Base-by-base conservation (phyloP, 495 filamentous ascomycete species). In the Neurospora tetraspora region DNA sequence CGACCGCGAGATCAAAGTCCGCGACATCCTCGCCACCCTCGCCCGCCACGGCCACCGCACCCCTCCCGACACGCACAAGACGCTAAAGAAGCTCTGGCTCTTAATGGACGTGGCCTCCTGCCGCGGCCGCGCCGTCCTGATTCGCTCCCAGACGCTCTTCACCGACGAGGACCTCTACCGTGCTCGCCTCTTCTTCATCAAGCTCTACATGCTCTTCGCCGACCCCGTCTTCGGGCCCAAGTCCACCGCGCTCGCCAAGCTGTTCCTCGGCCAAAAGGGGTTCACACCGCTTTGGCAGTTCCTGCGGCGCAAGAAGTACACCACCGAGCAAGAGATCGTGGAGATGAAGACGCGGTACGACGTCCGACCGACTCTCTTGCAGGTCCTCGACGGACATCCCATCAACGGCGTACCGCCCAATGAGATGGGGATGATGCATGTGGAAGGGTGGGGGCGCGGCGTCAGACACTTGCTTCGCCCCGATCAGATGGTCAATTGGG, bases 41-140 rank as follows among this genome's bases (percentile, higher is more conserved):
- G 84, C 82, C 2, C 72, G 82, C 4, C 76, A 83, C 23, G 87
- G 89, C 9, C 85, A 86, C 40, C 78, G 83, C n/a, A 74, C 90
- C 12, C 89, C 89, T 11, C 18, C 43, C 2, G 74, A 79, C 34
- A 83, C 83, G 27, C 71, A 79, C 23, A 31, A 78, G 4, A 80
- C 83, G 20, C 77, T 93, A 45, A 84, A 85, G 74, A 90, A 91
- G 78, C 76, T 91, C 31, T 92, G 91, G 91, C 85, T 91, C 38
- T 72, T 89, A 34, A 88, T 93, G 83, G 91, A 92, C 73, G 76
- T 88, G 5, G 76, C 83, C 2, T 87, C 87, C 23, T 89, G 82
- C 69, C 43, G 70, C 4, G 80, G 78, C 3, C 87, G 91, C 16
- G 59, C 81, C 8, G 79, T 77, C n/a, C 78, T 88, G n/a, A 77